phyloP scores from a whole-genome alignment of 176 grass and related monocot genomes.

The Carex littledalei region DNA sequence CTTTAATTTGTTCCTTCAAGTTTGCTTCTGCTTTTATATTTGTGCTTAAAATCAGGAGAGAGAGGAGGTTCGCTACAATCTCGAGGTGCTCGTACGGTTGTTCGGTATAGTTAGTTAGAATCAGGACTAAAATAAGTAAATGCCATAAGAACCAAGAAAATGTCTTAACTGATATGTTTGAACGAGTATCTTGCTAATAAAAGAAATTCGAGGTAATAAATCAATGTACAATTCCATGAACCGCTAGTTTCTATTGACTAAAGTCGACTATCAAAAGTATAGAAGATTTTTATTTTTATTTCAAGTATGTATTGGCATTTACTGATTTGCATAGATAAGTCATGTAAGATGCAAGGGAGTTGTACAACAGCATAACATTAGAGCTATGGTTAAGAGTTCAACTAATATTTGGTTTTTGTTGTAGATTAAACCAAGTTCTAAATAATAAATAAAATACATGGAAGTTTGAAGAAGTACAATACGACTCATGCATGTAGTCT shows the following conservation, averaged over 20 bases:
- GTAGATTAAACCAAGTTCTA: too few species aligned
- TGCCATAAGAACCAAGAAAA: not conserved
- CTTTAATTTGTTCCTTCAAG: not conserved
- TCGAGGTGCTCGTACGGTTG: not conserved
- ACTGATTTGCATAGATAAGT: too few species aligned
- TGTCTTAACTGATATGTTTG: constrained; percentile 1
- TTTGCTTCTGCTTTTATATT: not conserved
- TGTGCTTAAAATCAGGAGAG: not conserved
- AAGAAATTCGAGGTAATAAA: constrained; percentile 10
- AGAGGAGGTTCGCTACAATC: constrained; percentile 9
- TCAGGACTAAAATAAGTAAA: constrained; percentile 9
- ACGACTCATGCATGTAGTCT: too few species aligned
- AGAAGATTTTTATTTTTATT: too few species aligned
- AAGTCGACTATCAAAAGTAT: too few species aligned
- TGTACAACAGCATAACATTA: too few species aligned
- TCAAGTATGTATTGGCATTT: too few species aligned
- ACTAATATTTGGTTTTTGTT: too few species aligned
- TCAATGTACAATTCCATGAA: not conserved
- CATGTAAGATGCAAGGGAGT: too few species aligned
- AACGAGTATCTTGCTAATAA: constrained; percentile 14
- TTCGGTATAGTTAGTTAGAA: not conserved
- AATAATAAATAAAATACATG: too few species aligned
- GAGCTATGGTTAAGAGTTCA: too few species aligned
- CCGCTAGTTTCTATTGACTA: not conserved
- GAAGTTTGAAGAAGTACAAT: too few species aligned